Conservation (phyloP, 1,284 basidiomycete genomes). For the Leccinum subrobustum region DNA sequence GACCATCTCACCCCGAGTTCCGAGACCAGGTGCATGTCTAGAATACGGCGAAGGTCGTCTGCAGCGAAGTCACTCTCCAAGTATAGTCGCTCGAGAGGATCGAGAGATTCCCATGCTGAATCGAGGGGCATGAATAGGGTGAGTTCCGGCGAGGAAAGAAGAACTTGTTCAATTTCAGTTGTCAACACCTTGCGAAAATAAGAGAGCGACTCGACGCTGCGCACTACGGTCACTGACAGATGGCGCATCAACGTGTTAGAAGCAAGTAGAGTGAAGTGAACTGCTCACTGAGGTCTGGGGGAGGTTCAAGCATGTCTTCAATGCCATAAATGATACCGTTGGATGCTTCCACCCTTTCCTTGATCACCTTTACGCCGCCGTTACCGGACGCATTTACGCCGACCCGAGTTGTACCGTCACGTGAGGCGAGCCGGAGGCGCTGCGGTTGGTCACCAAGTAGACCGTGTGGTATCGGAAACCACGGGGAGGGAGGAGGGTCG, state of each 20-base stretch:
- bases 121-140: slow-evolving; percentile 91
- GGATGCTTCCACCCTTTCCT: slow-evolving; percentile 51
- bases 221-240: slow-evolving; percentile 41
- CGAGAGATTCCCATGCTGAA: slow-evolving; percentile 69
- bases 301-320: slow-evolving; percentile 74
- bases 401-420: slow-evolving; percentile 51
- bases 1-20: slow-evolving; percentile 61
- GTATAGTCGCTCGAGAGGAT: slow-evolving; percentile 75
- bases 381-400: slow-evolving; percentile 74
- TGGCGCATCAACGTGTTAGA: slow-evolving; percentile 1
- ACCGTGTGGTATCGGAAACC: too few relatives aligned
- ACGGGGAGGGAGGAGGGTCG: too few relatives aligned
- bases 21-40: slow-evolving; percentile 74
- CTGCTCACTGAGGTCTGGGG: slow-evolving; percentile 68
- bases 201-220: slow-evolving; percentile 57
- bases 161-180: slow-evolving; percentile 48
- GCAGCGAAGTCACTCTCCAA: slow-evolving; percentile 83
- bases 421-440: too few relatives aligned
- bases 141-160: slow-evolving; percentile 68
- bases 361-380: slow-evolving; percentile 63
- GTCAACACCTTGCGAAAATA: slow-evolving; percentile 73
- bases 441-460: too few relatives aligned
- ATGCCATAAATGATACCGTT: slow-evolving; percentile 85
- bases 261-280: background rate
- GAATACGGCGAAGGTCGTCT: slow-evolving; percentile 74